A percentile compares a stretch with the other conserved stretches of the same genome.
Evolutionary conservation across 176 grass and related monocot species (phyloP).

Genomic region (Triticum timopheevii): DNA sequence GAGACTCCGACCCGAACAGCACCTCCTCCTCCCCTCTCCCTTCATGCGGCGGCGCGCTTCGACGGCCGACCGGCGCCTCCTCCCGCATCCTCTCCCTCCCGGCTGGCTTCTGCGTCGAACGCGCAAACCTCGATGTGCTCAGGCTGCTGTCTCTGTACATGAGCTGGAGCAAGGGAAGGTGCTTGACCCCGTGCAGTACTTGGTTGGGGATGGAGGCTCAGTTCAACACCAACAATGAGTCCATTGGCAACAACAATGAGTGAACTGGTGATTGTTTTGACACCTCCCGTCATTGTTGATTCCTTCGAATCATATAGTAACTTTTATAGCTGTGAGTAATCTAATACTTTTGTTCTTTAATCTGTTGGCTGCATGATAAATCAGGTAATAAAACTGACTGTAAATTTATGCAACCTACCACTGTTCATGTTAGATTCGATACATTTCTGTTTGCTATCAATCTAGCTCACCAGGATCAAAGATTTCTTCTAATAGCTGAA

Average conservation of each 20-base stretch:
- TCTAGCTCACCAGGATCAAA: not conserved
- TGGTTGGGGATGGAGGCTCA: constrained; percentile 49
- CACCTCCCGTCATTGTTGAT: constrained; percentile 23
- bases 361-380: constrained; percentile 15
- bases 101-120: constrained; percentile 70
- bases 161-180: constrained; percentile 53
- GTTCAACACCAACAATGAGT: too few species aligned
- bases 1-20: not conserved
- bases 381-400: not conserved
- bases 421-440: not conserved
- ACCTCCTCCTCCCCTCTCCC: constrained; percentile 28
- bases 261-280: constrained; percentile 16
- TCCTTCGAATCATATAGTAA: constrained; percentile 32
- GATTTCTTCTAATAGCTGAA: not conserved
- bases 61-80: constrained; percentile 40
- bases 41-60: constrained; percentile 57
- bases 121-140: constrained; percentile 55
- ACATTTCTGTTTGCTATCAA: not conserved
- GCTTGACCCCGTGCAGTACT: constrained; percentile 45
- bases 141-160: constrained; percentile 48
- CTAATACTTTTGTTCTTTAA: constrained; percentile 27
- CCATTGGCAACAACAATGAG: constrained; percentile 28
- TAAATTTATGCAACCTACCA: not conserved
- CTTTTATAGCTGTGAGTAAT: constrained; percentile 22
- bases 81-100: constrained; percentile 50